A percentile compares a stretch with the other conserved stretches of the same genome.
Conservation (phyloP, 345 rosid species). For the Euphorbia peplus region DNA sequence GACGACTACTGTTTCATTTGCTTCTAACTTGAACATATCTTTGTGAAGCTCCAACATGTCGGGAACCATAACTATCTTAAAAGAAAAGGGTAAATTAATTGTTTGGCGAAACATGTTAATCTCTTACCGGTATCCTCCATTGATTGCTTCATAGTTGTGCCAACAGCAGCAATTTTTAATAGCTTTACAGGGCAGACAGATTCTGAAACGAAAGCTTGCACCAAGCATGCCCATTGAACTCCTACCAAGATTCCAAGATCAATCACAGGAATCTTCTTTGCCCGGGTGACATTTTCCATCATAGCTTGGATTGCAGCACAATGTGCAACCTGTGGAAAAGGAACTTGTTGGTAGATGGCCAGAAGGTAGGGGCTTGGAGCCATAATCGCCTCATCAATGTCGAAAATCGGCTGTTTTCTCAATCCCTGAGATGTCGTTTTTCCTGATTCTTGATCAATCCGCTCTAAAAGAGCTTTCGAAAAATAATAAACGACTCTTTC, state of each 20-base stretch:
- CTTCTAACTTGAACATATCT: slow-evolving; percentile 34
- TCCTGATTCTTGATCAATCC: slow-evolving; percentile 30
- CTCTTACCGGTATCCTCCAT: slow-evolving; percentile 44
- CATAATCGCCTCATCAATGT: slow-evolving; percentile 15
- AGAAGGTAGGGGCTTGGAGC: background rate
- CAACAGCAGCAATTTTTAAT: slow-evolving; percentile 38
- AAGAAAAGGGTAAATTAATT: slow-evolving; percentile 40
- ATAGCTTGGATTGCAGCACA: slow-evolving; percentile 36
- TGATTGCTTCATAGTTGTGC: slow-evolving; percentile 23
- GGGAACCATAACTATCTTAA: slow-evolving; percentile 40
- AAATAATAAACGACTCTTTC: slow-evolving; percentile 27
- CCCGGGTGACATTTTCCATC: slow-evolving; percentile 22
- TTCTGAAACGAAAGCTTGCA: slow-evolving; percentile 28
- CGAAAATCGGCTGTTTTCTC: background rate
- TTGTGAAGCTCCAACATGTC: slow-evolving; percentile 48
- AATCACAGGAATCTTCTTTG: slow-evolving; percentile 34
- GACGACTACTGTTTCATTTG: slow-evolving; percentile 38
- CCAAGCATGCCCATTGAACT: slow-evolving; percentile 27
- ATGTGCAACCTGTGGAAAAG: slow-evolving; percentile 27
- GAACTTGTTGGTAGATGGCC: slow-evolving; percentile 11
- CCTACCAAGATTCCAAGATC: slow-evolving; percentile 29
- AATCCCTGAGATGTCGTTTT: slow-evolving; percentile 4
- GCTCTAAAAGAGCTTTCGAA: slow-evolving; percentile 19
- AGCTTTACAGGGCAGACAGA: slow-evolving; percentile 18
- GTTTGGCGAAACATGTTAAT: slow-evolving; percentile 37